Conservation (phyloP, 2,329 filamentous ascomycete genomes). For the Curvularia sp. region DNA sequence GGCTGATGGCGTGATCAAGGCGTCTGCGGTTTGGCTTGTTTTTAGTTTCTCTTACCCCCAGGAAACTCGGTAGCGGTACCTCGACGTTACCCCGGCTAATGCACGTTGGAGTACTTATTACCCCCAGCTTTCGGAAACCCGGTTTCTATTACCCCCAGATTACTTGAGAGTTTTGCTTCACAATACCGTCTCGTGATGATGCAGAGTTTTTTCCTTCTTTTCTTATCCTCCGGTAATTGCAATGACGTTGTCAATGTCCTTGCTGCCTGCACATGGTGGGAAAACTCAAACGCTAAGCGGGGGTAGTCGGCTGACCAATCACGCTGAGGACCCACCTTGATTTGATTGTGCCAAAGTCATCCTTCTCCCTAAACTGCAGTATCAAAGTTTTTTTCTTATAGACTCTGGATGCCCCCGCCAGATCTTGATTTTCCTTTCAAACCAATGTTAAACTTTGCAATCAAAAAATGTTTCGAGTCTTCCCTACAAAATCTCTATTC, state of each 20-base stretch:
- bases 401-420: neutral
- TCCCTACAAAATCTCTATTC: neutral
- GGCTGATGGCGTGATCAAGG: slow-evolving; percentile 31
- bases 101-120: slow-evolving; percentile 22
- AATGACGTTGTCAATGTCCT: slow-evolving; percentile 28
- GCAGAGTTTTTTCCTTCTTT: slow-evolving; percentile 11
- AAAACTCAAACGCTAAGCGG: slow-evolving; percentile 30
- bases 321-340: slow-evolving; percentile 1
- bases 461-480: neutral
- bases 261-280: slow-evolving; percentile 16
- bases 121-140: slow-evolving; percentile 23
- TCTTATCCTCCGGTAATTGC: slow-evolving; percentile 15
- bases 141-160: slow-evolving; percentile 43
- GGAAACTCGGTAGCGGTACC: slow-evolving; percentile 26
- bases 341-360: neutral
- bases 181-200: slow-evolving; percentile 11
- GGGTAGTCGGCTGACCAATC: slow-evolving; percentile 17
- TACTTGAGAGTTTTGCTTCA: slow-evolving; percentile 36
- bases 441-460: neutral
- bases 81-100: slow-evolving; percentile 22
- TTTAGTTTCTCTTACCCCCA: slow-evolving; percentile 33
- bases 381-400: neutral
- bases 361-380: neutral
- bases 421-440: neutral
- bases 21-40: slow-evolving; percentile 18